Conservation (phyloP, 805 yeast genomes). For the Candida maris region DNA sequence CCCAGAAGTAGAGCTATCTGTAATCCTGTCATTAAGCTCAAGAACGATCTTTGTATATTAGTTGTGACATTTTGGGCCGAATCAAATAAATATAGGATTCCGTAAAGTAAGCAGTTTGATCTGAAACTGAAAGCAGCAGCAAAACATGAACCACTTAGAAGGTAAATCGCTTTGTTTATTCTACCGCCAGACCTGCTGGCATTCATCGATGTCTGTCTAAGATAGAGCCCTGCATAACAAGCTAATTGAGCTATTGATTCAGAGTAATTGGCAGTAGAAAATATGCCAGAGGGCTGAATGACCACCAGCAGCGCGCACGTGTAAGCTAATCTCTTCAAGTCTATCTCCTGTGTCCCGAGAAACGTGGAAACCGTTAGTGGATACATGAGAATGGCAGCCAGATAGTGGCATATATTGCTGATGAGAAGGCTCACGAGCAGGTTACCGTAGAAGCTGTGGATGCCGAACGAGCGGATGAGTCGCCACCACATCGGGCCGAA, state of each 20-base stretch:
- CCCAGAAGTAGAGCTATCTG: constrained; percentile 46
- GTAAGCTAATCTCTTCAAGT: constrained; percentile 9
- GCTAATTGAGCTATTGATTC: constrained; percentile 68
- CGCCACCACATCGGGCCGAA: constrained; percentile 78
- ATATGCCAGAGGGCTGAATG: constrained; percentile 78
- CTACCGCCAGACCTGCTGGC: constrained; percentile 2
- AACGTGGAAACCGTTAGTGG: constrained; percentile 37
- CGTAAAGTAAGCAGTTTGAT: constrained; percentile 74
- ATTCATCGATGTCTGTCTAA: constrained; percentile 38
- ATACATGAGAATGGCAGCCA: constrained; percentile 47
- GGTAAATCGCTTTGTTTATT: constrained; percentile 21
- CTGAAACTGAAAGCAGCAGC: constrained; percentile 61
- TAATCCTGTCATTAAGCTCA: constrained; percentile 53
- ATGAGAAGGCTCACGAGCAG: constrained; percentile 46
- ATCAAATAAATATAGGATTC: constrained; percentile 62
- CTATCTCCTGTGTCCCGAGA: constrained; percentile 1
- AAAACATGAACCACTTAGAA: constrained; percentile 52
- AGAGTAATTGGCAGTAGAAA: constrained; percentile 68
- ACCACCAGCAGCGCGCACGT: constrained; percentile 39
- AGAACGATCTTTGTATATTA: constrained; percentile 13
- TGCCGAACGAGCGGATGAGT: constrained; percentile 25
- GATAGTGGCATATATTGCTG: constrained; percentile 50
- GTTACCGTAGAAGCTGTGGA: constrained; percentile 39
- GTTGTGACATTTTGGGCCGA: constrained; percentile 27
- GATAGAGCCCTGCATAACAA: constrained; percentile 52